phyloP scores from a whole-genome alignment of 495 filamentous ascomycete species.

The Penicillium lagena region DNA sequence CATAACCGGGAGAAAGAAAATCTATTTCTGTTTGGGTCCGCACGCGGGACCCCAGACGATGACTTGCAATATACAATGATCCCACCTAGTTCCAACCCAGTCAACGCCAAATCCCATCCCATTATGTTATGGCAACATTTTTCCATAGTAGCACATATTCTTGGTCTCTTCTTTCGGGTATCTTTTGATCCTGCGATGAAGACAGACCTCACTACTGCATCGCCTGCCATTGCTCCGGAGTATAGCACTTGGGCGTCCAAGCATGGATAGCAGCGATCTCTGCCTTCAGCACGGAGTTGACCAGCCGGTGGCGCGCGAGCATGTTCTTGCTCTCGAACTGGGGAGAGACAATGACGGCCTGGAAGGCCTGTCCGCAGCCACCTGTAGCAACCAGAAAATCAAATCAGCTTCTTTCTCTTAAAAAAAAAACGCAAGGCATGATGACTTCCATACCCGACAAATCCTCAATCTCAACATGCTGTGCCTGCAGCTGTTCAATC shows the following conservation, averaged over 20 bases:
- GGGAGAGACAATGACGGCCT: constrained; percentile 83
- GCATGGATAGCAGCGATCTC: constrained; percentile 95
- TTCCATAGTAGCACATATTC: not conserved
- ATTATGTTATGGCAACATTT: no score
- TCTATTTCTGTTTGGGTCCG: not conserved
- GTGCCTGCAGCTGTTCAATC: constrained; percentile 65
- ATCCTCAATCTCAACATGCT: constrained; percentile 87
- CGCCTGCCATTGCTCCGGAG: constrained; percentile 86
- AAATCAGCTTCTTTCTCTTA: not conserved
- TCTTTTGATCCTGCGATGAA: not conserved
- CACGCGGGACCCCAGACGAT: not conserved
- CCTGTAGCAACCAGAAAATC: constrained; percentile 39
- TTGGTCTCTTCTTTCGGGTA: not conserved
- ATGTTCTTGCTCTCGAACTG: constrained; percentile 81
- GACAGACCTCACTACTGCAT: constrained; percentile 39
- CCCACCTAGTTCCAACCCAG: constrained; percentile 3
- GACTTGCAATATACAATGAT: constrained; percentile 5
- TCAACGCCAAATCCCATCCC: not conserved
- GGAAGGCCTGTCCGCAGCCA: constrained; percentile 93
- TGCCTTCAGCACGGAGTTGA: constrained; percentile 80
- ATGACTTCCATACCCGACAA: constrained; percentile 64
- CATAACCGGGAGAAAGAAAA: constrained; percentile 1
- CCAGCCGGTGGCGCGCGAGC: constrained; percentile 80
- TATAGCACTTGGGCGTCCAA: constrained; percentile 97
- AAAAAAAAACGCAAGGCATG: not conserved